Percentiles rank a stretch among this genome's conserved stretches.
Conservation (phyloP, 768 basidiomycete species). For the Auricularia sp. region DNA sequence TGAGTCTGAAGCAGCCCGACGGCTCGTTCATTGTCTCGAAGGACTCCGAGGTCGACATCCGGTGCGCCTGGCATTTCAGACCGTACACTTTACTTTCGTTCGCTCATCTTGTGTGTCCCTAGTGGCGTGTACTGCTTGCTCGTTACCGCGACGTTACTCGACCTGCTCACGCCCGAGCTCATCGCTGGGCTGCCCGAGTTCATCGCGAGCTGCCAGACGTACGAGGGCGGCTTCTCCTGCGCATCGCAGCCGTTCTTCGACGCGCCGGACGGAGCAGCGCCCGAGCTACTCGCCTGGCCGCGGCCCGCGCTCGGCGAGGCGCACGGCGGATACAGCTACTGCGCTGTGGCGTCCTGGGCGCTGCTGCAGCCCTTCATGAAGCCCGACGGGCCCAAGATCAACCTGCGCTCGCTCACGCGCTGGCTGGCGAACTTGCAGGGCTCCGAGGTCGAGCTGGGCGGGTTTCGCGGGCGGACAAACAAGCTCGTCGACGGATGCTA, state of each 20-base stretch:
- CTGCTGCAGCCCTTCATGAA: conserved; percentile 50
- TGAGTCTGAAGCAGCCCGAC: conserved; percentile 85
- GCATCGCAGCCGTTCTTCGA: conserved; percentile 60
- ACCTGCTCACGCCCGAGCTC: conserved; percentile 84
- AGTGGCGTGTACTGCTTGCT: conserved; percentile 95
- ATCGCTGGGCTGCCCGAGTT: conserved; percentile 66
- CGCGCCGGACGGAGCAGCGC: conserved; percentile 10
- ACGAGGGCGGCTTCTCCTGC: conserved; percentile 90
- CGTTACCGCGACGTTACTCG: conserved; percentile 68
- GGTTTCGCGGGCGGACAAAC: conserved; percentile 89
- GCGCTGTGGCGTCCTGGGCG: conserved; percentile 77
- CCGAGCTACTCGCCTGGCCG: conserved; percentile 31
- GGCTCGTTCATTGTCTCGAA: conserved; percentile 87
- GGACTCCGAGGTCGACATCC: conserved; percentile 87
- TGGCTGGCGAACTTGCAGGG: conserved; percentile 90
- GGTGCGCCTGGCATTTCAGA: conserved; percentile 36
- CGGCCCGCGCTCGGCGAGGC: conserved; percentile 87
- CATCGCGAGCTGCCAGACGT: conserved; percentile 87
- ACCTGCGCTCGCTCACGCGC: conserved; percentile 51
- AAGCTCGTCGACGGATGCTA: conserved; percentile 99
- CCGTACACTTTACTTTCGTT: background rate
- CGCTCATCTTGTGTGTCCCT: conserved; percentile 5
- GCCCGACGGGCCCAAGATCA: conserved; percentile 27
- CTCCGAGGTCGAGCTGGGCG: conserved; percentile 70
- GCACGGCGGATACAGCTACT: conserved; percentile 96